These are phyloP conservation scores for Taphrina confusa DNA, from an alignment of 1,139 yeast genomes.

Conservation along the genomic window DNA sequence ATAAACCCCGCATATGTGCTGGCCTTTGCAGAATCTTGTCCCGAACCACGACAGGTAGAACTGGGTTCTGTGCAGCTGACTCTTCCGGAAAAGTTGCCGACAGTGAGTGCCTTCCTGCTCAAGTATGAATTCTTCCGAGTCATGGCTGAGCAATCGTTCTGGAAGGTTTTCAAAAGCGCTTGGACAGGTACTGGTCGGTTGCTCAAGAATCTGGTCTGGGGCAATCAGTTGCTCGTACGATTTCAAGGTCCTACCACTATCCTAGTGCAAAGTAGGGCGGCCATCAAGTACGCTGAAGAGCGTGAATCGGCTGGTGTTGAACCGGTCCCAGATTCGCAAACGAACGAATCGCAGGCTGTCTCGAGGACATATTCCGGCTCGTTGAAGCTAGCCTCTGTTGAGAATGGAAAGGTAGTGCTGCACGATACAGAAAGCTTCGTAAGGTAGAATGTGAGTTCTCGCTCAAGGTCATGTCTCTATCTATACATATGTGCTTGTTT, in stretches of 20 bases:
- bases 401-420: conserved; percentile 40
- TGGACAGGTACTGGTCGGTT: conserved; percentile 1
- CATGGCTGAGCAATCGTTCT: conserved; percentile 35
- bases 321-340: conserved; percentile 31
- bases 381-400: conserved; percentile 41
- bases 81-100: conserved; percentile 23
- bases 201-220: conserved; percentile 39
- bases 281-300: conserved; percentile 26
- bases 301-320: conserved; percentile 21
- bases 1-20: conserved; percentile 45
- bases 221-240: conserved; percentile 39
- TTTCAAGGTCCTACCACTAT: conserved; percentile 41
- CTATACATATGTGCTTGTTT: conserved; percentile 1
- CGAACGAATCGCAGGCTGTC: not conserved
- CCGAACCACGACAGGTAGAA: conserved; percentile 6
- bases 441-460: conserved; percentile 3
- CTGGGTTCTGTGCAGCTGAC: conserved; percentile 2
- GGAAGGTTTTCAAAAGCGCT: conserved; percentile 8
- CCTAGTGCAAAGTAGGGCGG: conserved; percentile 38
- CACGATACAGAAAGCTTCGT: conserved; percentile 32
- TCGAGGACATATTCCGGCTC: conserved; percentile 34
- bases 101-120: conserved; percentile 5
- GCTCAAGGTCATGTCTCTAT: too few species aligned
- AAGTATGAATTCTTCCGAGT: conserved; percentile 30
- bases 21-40: conserved; percentile 45